phyloP scores from a whole-genome alignment of 345 rosid species.

The Excoecaria cochinchinensis region DNA sequence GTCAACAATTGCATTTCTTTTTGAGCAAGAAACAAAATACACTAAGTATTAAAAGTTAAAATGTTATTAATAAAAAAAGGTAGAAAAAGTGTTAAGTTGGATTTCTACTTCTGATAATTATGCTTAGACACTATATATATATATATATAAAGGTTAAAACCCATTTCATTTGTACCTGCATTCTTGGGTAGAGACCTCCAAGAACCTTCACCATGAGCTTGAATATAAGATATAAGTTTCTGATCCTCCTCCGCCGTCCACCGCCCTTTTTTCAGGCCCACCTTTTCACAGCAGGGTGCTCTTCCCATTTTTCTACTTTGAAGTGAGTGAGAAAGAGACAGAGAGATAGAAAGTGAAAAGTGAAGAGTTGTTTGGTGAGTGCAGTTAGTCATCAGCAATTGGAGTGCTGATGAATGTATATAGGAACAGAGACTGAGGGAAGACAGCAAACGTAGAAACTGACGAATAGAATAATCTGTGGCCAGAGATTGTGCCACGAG shows the following conservation, averaged over 20 bases:
- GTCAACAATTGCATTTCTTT: too few species aligned
- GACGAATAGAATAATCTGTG: not conserved
- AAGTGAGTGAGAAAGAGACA: not conserved
- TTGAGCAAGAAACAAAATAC: too few species aligned
- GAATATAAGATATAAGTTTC: conserved; percentile 42
- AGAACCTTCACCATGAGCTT: conserved; percentile 58
- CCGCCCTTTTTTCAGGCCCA: conserved; percentile 62
- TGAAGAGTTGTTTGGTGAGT: not conserved
- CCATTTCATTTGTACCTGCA: conserved; percentile 38
- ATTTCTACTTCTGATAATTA: too few species aligned
- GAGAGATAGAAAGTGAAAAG: not conserved
- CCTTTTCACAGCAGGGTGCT: conserved; percentile 68
- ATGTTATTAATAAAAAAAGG: too few species aligned
- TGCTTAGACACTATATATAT: too few species aligned
- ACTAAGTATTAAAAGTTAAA: not conserved
- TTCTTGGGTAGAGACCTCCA: conserved; percentile 69
- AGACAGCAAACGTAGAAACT: not conserved
- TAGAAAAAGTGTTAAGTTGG: too few species aligned
- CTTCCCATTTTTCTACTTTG: conserved; percentile 48
- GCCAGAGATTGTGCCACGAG: conserved; percentile 45
- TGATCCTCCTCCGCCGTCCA: conserved; percentile 68
- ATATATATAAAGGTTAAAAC: too few species aligned
- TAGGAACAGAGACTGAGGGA: not conserved
- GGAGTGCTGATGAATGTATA: not conserved
- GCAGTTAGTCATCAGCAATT: not conserved